Evolutionary conservation across 768 basidiomycete genomes (phyloP), one percentile per base, ranked within the genome.

Genomic region (Lactarius evosmus): DNA sequence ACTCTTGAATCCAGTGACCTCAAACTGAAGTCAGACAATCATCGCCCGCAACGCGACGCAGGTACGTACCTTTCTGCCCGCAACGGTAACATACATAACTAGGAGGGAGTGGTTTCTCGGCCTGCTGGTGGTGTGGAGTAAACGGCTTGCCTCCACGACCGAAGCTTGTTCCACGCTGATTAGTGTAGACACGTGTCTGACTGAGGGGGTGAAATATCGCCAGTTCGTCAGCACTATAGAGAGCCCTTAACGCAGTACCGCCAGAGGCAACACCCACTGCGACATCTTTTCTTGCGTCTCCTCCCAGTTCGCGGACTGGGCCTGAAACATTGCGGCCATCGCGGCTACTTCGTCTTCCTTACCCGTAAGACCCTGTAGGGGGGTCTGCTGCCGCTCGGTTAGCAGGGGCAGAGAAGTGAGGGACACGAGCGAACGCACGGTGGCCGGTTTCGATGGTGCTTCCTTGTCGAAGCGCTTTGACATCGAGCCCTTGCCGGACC

Each of bases 1-100:
- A 99, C 67, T 97, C 93, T 73, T 99, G 95, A 67, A 99, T 99
- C 97, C 97, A 99, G 72, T 99, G 97, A 44, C 97, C 96, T 98
- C 73, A 22, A 40, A 40, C 49, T 34, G 14, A 49, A 30, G 57
- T 66, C 32, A 38, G 40, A 17, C 29, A 61, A 49, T 7, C 53
- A 32, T 12, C 22, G 17, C 40, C 34, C 12, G 16, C 16, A 4
- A 27, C 14, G 54, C 33, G 40, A 17, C 19, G n/a, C 25, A 51
- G 57, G 53, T 54, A 41, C 44, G 57, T 73, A 90, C 95, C 97
- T 86, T 97, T 96, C 77, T 97, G 92, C 52, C 95, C 95, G 76
- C 97, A 99, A 40, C 97, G 89, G 74, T 98, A 98, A 74, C 97
- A 99, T 4, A 98, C 95, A 77, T 99, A 99, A 63, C 95, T 96